Base-by-base conservation (phyloP, 169 alveolate species). In the Eimeria necatrix region DNA sequence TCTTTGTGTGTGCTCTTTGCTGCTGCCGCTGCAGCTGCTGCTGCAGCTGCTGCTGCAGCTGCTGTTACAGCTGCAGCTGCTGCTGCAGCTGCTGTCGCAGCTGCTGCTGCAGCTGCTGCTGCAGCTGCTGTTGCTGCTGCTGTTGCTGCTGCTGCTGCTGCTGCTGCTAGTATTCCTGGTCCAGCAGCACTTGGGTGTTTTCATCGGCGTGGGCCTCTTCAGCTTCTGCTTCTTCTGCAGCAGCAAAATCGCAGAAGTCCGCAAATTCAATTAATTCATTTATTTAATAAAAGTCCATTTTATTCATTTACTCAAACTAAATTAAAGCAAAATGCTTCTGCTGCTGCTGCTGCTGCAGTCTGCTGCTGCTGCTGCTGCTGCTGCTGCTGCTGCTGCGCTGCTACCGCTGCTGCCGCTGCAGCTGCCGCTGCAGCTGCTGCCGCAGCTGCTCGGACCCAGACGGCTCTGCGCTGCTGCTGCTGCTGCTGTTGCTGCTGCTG, bases 151-250 rank as follows among this genome's bases (percentile, higher is more conserved):
- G 24, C 1, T 22, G 52, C 20, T 24, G 51, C 24, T 24, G 8
- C 52, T 26, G 8, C 6, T 20, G 0, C n/a, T 49, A 78, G 26
- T 78, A 78, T 46, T 78, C 87, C 26, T 46, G 87, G 32, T 78
- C 87, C 8, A 78, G 64, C 9, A 78, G 32, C 87, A 78, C 87
- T 20, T 78, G 56, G 64, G 87, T 78, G 41, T 48, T 20, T 18
- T 46, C 87, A 7, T 26, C 87, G 24, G 12, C 64, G 10, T 78
- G 64, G 0, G 60, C 18, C 18, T 78, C 64, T 0, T 48, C 87
- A 10, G 74, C 74, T 12, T 78, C 87, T 24, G 68, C 87, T 32
- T 78, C 87, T 32, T 78, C 87, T 78, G 60, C 16, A 24, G 18
- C 80, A 68, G 70, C 70, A 59, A 59, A 59, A 59, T 20, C 70